Evolutionary conservation across 2,329 filamentous ascomycete genomes (phyloP), one percentile per base, ranked within the genome.

Genomic region (Fusarium pseudocircinatum): DNA sequence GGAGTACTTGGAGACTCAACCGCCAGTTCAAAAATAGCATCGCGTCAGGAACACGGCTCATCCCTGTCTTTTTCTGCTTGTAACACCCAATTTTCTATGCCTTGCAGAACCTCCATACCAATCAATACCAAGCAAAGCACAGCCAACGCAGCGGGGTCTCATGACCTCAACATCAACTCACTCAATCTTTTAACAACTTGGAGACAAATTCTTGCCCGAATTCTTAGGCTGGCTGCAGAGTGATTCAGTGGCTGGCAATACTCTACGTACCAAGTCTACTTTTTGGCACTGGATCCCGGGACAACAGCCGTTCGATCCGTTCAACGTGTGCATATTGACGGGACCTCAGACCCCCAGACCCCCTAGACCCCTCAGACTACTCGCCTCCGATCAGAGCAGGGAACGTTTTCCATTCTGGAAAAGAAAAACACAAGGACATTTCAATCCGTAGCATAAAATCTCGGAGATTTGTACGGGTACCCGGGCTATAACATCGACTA

Each of bases 21-120:
- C 37, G 42, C 42, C n/a, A 37, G 42, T 52, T 73, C 70, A 73
- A 73, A 73, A 73, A 73, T 73, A 73, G 70, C 47, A 52, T 67
- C 44, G 43, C 59, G 43, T 40, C 53, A 66, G 67, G 49, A 66
- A 57, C 56, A 70, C 61, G 43, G 47, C 43, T 18, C 22, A 72
- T 49, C 65, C 69, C 37, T 72, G 59, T 44, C n/a, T 2, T 32
- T 50, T 61, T 54, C 46, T 37, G 28, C 30, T 32, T 46, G 52
- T 57, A 60, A 52, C 37, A 68, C 60, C 64, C 59, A 69, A 43
- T 69, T 50, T 69, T 70, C 34, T 40, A 44, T 58, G 46, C 46
- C 59, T 42, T 56, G 34, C 63, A 59, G 59, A 32, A 47, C 44
- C 30, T 62, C 30, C 32, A 49, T 67, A 34, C 42, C 60, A 42